Conservation (phyloP, 1,139 yeast species). For the Zygosaccharomyces pseudobailii region DNA sequence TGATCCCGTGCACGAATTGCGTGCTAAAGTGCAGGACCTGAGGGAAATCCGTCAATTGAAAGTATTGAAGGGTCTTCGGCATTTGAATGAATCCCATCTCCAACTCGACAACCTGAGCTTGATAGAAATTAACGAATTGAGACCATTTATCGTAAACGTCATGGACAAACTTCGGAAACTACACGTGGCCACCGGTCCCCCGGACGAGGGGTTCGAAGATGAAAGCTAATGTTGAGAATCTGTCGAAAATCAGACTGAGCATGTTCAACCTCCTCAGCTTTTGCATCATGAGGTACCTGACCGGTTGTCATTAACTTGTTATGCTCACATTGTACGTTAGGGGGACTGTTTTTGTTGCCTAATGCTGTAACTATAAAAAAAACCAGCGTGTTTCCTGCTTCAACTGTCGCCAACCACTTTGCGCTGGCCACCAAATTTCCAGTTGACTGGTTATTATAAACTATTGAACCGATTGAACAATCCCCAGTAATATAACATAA, state of each 20-base stretch:
- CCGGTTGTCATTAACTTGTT: background rate
- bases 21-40: conserved; percentile 67
- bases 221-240: background rate
- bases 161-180: conserved; percentile 60
- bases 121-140: conserved; percentile 79
- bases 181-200: conserved; percentile 10
- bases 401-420: background rate
- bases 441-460: background rate
- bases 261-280: background rate
- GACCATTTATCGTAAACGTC: conserved; percentile 73
- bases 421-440: background rate
- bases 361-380: background rate
- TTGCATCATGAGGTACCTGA: background rate
- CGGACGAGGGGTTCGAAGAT: background rate
- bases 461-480: background rate
- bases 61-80: conserved; percentile 70
- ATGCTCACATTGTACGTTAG: conserved; percentile 2
- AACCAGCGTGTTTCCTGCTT: conserved; percentile 1
- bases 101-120: conserved; percentile 78
- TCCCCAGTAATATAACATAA: background rate
- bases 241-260: background rate
- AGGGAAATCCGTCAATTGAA: conserved; percentile 80
- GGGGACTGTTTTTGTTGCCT: conserved; percentile 4
- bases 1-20: conserved; percentile 56
- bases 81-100: conserved; percentile 77